Evolutionary conservation across 2,329 filamentous ascomycete genomes (phyloP), one percentile per base, ranked within the genome.

Genomic region (Ophiostoma triangulosporum): DNA sequence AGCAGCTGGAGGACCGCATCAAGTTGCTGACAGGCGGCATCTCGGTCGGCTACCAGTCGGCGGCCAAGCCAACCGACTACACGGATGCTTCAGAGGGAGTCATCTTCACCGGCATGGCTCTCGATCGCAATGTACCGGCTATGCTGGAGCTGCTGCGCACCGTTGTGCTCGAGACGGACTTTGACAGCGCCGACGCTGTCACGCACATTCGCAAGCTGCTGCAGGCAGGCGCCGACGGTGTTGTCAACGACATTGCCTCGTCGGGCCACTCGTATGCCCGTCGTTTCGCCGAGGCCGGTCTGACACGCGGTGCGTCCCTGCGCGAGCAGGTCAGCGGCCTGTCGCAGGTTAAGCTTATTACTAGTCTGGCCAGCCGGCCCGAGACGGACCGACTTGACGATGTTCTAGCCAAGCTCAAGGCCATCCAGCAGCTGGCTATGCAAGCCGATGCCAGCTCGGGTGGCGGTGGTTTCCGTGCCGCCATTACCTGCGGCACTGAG

Each of bases 11-110:
- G 67, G 93, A 97, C 63, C 70, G 90, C 53, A 96, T 98, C 66
- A 97, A 97, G 67, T 76, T 97, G 29, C 95, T 94, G 71, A 97
- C 93, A 1, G 93, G 93, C 20, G 93, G 93, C 9, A 79, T 98
- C 35, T 86, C 83, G 3, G 82, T 94, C 15, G 83, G 85, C 1
- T 90, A 95, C 60, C 86, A 94, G 68, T 80, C 84, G n/a, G 82
- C 84, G 0, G 80, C 90, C 0, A 88, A 83, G 2, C 88, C 91
- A 0, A 76, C 76, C 1, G 80, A 91, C 59, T 80, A 87, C 53
- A 75, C 77, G 29, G 72, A 77, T 26, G 85, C 83, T 8, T 81
- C 78, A 17, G 93, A 98, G 68, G 93, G 93, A 0, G 71, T 98
- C 26, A 79, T 84, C 12, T 83, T 97, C 54, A 83, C 83, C 3